Evolutionary conservation across 2,329 filamentous ascomycete genomes (phyloP).

Genomic region (Setomelanomma holmii): DNA sequence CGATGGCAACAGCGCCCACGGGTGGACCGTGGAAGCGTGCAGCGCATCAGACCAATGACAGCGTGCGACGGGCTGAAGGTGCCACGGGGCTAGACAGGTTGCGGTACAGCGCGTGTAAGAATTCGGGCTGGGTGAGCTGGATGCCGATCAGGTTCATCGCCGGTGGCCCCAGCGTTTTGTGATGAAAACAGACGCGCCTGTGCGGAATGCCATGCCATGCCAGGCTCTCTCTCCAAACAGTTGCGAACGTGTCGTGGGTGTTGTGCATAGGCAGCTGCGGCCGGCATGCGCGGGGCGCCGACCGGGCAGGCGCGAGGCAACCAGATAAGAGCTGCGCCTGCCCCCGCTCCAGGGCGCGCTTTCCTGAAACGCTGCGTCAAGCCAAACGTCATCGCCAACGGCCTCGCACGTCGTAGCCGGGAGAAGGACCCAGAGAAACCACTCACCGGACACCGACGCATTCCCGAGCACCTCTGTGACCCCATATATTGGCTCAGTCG

Average conservation of each 20-base stretch:
- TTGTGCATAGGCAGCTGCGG: background rate
- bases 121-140: constrained; percentile 6
- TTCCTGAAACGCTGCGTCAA: constrained; percentile 25
- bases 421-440: background rate
- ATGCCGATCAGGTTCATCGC: constrained; percentile 31
- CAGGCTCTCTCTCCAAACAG: background rate
- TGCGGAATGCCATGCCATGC: constrained; percentile 1
- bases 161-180: constrained; percentile 9
- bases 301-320: background rate
- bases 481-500: background rate
- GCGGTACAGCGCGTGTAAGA: constrained; percentile 7
- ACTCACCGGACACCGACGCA: background rate
- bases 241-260: background rate
- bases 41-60: constrained; percentile 16
- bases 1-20: constrained; percentile 16
- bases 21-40: background rate
- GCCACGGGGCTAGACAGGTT: constrained; percentile 1
- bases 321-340: constrained; percentile 19
- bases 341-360: constrained; percentile 13
- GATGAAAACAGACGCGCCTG: constrained; percentile 8
- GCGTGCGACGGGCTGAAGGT: background rate
- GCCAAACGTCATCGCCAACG: constrained; percentile 19
- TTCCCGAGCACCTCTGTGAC: background rate
- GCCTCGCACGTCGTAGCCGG: constrained; percentile 10
- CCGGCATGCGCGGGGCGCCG: no score